phyloP scores from a whole-genome alignment of 768 basidiomycete genomes.

The Auricularia heimuer region DNA sequence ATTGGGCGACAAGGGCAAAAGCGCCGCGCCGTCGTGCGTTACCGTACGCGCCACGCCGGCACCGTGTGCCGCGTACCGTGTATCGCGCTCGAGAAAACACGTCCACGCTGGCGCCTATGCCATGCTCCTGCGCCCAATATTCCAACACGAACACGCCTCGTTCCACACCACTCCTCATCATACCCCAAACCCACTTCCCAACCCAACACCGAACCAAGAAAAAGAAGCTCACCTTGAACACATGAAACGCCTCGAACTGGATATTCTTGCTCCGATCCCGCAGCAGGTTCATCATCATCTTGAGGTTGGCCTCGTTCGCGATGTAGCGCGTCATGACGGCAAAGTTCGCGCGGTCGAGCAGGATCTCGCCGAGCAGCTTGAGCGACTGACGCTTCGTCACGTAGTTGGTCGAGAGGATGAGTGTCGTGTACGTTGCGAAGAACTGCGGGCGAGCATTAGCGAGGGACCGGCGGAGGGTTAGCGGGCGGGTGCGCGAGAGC shows the following conservation, averaged over 20 bases:
- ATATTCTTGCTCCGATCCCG: constrained; percentile 99
- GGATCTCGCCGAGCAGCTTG: constrained; percentile 94
- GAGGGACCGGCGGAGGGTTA: too few relatives aligned
- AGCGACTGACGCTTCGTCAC: constrained; percentile 99
- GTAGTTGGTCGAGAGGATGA: constrained; percentile 90
- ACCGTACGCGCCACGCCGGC: too few relatives aligned
- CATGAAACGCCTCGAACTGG: constrained; percentile 98
- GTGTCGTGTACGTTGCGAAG: constrained; percentile 88
- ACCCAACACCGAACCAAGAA: background rate
- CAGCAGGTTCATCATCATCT: constrained; percentile 99
- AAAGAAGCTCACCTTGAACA: constrained; percentile 77
- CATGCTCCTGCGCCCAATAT: too few relatives aligned
- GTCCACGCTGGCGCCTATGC: too few relatives aligned
- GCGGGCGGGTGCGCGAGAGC: too few relatives aligned
- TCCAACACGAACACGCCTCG: too few relatives aligned
- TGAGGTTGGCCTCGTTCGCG: constrained; percentile 86
- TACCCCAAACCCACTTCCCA: background rate
- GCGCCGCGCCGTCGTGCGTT: too few relatives aligned
- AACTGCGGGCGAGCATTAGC: constrained; percentile 43
- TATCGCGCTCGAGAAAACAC: too few relatives aligned
- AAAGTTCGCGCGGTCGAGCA: constrained; percentile 96
- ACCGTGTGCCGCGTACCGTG: too few relatives aligned
- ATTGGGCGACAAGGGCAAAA: too few relatives aligned
- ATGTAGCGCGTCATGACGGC: constrained; percentile 98
- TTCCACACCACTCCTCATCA: too few relatives aligned